Evolutionary conservation across 192 early-diverging fungal species (phyloP).

Genomic region (Dissophora ornata): DNA sequence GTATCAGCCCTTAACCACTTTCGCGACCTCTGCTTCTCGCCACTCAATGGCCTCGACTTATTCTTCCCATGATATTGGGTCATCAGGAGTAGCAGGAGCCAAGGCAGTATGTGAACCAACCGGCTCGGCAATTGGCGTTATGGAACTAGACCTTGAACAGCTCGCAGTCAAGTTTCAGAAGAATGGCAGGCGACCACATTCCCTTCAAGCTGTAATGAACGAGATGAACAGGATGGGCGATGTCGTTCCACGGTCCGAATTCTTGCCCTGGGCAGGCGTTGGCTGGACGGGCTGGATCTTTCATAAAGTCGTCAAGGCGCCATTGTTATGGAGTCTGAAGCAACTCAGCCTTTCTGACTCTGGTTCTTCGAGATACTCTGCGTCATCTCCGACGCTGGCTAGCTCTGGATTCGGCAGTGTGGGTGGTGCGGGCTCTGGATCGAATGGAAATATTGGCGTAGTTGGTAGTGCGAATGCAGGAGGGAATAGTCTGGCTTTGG

Average conservation of each 20-base stretch:
- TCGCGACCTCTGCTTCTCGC: not conserved
- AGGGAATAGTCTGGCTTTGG: constrained; percentile 9
- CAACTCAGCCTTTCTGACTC: constrained; percentile 42
- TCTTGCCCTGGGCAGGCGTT: constrained; percentile 51
- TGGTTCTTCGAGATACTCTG: constrained; percentile 8
- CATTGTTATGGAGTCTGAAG: constrained; percentile 43
- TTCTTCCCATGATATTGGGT: not conserved
- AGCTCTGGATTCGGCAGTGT: constrained; percentile 14
- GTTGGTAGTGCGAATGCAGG: constrained; percentile 21
- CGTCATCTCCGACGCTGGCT: constrained; percentile 19
- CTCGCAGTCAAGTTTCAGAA: constrained; percentile 25
- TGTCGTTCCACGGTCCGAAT: constrained; percentile 31
- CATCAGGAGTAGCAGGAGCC: not conserved
- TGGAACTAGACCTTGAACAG: constrained; percentile 45
- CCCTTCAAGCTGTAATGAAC: constrained; percentile 27
- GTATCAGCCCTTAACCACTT: constrained; percentile 15
- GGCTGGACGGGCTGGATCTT: constrained; percentile 49
- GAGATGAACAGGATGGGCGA: constrained; percentile 42
- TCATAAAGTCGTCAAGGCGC: constrained; percentile 48
- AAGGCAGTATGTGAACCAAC: constrained; percentile 31
- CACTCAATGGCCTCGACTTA: not conserved
- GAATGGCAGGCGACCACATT: constrained; percentile 24
- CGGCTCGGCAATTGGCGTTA: constrained; percentile 33
- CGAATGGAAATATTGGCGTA: constrained; percentile 7
- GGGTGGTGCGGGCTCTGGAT: constrained; percentile 1